These are phyloP conservation scores for Dinochytrium kinnereticum DNA, from an alignment of 371 early-diverging fungal species.

Conservation along the genomic window DNA sequence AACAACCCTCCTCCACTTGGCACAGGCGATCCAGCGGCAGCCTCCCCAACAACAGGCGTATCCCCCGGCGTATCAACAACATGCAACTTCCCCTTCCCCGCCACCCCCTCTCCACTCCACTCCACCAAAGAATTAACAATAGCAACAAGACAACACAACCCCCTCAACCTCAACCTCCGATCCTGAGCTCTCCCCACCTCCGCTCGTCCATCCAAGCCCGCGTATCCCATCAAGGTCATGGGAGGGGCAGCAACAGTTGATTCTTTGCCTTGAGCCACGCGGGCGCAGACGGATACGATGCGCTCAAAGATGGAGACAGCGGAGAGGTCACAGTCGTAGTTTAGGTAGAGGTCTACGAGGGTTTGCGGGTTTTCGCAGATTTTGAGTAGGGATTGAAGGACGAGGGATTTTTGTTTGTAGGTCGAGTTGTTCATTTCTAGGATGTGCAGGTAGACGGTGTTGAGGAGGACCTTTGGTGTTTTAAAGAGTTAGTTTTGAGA, in stretches of 20 bases:
- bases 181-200: conserved; percentile 50
- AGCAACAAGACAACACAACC: conserved; percentile 49
- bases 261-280: conserved; percentile 52
- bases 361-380: conserved; percentile 58
- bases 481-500: too few species aligned
- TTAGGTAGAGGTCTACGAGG: conserved; percentile 60
- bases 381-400: conserved; percentile 55
- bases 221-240: conserved; percentile 27
- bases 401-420: conserved; percentile 54
- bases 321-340: conserved; percentile 63
- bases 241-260: conserved; percentile 1
- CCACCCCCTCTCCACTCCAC: too few species aligned
- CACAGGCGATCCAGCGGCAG: not conserved
- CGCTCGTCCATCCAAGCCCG: conserved; percentile 34
- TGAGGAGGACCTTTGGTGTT: conserved; percentile 62
- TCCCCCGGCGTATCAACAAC: not conserved
- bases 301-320: conserved; percentile 54
- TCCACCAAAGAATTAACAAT: conserved; percentile 49
- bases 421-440: conserved; percentile 64
- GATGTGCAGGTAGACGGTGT: conserved; percentile 73
- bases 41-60: not conserved
- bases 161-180: conserved; percentile 39
- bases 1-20: too few species aligned
- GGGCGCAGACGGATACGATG: conserved; percentile 47
- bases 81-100: conserved; percentile 42